These are phyloP conservation scores for Citrullus colocynthis DNA, from an alignment of 306 rosid genomes.

Conservation along the genomic window DNA sequence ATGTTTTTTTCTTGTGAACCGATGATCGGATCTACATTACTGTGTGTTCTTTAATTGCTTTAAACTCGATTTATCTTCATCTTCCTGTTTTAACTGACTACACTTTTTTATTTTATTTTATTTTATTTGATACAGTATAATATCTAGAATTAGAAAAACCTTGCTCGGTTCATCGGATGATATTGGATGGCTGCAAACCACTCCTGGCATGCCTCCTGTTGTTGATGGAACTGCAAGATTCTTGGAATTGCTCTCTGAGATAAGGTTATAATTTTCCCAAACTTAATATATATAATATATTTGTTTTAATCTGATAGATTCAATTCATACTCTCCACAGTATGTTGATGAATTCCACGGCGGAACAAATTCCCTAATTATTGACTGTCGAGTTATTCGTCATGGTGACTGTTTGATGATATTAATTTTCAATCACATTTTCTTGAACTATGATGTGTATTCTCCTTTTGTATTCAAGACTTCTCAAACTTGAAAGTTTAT, in stretches of 20 bases:
- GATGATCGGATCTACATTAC: neutral
- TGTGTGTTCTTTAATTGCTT: neutral
- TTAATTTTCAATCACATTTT: neutral
- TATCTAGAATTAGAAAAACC: conserved; percentile 39
- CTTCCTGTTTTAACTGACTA: neutral
- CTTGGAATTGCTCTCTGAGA: conserved; percentile 57
- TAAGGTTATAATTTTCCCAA: conserved; percentile 32
- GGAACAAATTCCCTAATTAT: neutral
- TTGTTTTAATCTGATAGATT: neutral
- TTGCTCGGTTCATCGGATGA: conserved; percentile 65
- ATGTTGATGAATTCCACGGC: neutral
- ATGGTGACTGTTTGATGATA: neutral
- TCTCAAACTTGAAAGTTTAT: neutral
- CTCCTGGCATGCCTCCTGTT: conserved; percentile 54
- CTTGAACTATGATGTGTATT: neutral
- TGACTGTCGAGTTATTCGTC: neutral
- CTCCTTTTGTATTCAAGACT: neutral
- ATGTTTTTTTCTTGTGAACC: neutral
- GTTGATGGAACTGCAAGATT: conserved; percentile 69
- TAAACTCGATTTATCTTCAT: neutral
- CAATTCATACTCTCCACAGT: neutral
- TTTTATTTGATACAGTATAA: conserved; percentile 22
- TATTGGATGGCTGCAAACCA: conserved; percentile 77
- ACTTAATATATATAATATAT: neutral
- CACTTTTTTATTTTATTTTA: neutral